Evolutionary conservation across 495 filamentous ascomycete species (phyloP).

Genomic region (Neurospora sp.): DNA sequence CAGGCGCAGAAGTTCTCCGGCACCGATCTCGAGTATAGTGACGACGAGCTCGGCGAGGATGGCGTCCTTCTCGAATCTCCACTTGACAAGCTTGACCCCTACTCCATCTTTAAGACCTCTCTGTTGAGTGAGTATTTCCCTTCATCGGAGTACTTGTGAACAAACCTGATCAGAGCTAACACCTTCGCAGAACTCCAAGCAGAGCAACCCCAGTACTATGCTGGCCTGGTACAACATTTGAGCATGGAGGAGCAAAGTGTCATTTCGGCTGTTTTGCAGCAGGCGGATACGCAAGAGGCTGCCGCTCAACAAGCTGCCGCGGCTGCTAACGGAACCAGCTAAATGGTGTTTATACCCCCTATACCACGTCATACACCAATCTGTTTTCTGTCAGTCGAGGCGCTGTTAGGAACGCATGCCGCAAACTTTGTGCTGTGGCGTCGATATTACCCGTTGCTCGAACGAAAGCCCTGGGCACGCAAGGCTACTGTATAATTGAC

Average conservation of each 20-base stretch:
- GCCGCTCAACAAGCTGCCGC: slow-evolving; percentile 21
- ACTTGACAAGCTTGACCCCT: slow-evolving; percentile 89
- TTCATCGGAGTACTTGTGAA: neutral
- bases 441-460: neutral
- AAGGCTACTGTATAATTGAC: neutral
- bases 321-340: slow-evolving; percentile 20
- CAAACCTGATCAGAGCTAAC: slow-evolving; percentile 11
- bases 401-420: neutral
- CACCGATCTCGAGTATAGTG: slow-evolving; percentile 48
- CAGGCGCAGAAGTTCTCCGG: slow-evolving; percentile 75
- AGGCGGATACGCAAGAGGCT: slow-evolving; percentile 52
- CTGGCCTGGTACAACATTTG: slow-evolving; percentile 66
- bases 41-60: slow-evolving; percentile 87
- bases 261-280: slow-evolving; percentile 68
- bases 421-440: neutral
- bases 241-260: slow-evolving; percentile 71
- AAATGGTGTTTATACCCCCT: slow-evolving; percentile 3
- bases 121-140: slow-evolving; percentile 59
- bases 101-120: slow-evolving; percentile 70
- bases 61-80: slow-evolving; percentile 87
- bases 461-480: neutral
- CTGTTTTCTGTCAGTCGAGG: neutral
- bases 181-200: slow-evolving; percentile 63
- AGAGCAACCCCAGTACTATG: slow-evolving; percentile 83
- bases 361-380: neutral